Evolutionary conservation across 768 basidiomycete species (phyloP).

Genomic region (Rhizopogon vinicolor): DNA sequence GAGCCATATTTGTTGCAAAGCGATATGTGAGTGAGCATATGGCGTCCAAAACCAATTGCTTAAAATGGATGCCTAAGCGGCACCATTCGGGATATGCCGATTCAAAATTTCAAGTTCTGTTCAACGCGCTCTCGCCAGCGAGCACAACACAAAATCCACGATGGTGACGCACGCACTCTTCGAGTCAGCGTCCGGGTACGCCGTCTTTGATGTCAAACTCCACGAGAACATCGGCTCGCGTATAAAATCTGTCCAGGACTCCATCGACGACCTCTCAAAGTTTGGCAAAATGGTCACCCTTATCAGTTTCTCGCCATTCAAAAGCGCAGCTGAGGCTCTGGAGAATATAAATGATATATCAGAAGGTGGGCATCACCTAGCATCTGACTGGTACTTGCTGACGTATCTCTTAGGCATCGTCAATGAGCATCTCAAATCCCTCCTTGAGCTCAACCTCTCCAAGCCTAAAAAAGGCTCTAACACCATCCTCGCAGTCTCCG

Average conservation of each 20-base stretch:
- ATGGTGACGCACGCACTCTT: constrained; percentile 87
- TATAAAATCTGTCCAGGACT: constrained; percentile 75
- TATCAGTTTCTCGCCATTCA: constrained; percentile 90
- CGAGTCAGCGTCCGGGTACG: constrained; percentile 93
- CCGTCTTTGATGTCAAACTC: constrained; percentile 83
- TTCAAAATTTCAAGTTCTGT: constrained; percentile 16
- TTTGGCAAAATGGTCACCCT: constrained; percentile 92
- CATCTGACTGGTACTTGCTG: background rate
- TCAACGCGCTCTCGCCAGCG: constrained; percentile 30
- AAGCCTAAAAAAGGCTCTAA: constrained; percentile 67
- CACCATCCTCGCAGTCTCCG: constrained; percentile 76
- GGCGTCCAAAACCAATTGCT: too few species aligned
- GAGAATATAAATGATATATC: constrained; percentile 96
- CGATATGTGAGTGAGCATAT: too few species aligned
- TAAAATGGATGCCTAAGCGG: too few species aligned
- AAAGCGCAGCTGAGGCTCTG: constrained; percentile 87
- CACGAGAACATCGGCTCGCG: constrained; percentile 84
- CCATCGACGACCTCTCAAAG: constrained; percentile 80
- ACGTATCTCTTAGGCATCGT: constrained; percentile 56
- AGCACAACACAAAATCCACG: constrained; percentile 20
- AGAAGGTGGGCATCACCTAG: constrained; percentile 59
- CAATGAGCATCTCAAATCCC: constrained; percentile 75
- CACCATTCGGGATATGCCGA: constrained; percentile 4
- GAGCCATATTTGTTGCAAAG: too few species aligned
- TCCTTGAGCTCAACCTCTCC: constrained; percentile 84